phyloP scores from a whole-genome alignment of 1,139 yeast genomes.

The Blastobotrys malaysiensis region DNA sequence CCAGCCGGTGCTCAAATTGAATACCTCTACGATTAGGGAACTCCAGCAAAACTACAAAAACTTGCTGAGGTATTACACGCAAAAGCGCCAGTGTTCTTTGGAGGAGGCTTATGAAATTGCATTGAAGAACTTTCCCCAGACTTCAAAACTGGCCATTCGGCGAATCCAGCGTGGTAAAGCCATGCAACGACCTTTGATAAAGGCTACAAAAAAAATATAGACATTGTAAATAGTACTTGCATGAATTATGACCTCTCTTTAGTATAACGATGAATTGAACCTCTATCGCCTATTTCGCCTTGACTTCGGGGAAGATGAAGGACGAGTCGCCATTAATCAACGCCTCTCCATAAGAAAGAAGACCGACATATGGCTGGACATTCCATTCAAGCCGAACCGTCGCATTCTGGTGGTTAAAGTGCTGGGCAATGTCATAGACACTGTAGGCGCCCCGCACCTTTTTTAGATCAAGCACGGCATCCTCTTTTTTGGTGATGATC shows the following conservation, averaged over 20 bases:
- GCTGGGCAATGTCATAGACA: conserved; percentile 78
- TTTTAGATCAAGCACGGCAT: conserved; percentile 51
- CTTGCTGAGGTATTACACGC: background rate
- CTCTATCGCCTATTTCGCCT: background rate
- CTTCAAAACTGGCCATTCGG: background rate
- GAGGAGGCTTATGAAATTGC: background rate
- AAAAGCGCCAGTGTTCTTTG: background rate
- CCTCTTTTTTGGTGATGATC: conserved; percentile 55
- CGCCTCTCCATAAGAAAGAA: conserved; percentile 65
- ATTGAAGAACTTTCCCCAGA: background rate
- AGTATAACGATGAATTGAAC: too few relatives aligned
- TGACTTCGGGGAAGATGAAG: conserved; percentile 25
- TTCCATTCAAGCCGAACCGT: conserved; percentile 78
- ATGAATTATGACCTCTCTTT: background rate
- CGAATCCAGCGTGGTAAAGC: background rate
- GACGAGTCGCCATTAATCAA: conserved; percentile 33
- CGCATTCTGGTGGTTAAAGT: conserved; percentile 62
- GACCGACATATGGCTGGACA: conserved; percentile 86
- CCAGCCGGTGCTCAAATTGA: background rate
- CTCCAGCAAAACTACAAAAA: background rate
- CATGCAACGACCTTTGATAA: background rate
- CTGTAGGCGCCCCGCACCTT: conserved; percentile 68
- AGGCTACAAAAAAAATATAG: background rate
- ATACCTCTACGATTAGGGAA: background rate
- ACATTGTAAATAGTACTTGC: background rate